phyloP scores from a whole-genome alignment of 768 basidiomycete genomes.

The Serendipita sp. region DNA sequence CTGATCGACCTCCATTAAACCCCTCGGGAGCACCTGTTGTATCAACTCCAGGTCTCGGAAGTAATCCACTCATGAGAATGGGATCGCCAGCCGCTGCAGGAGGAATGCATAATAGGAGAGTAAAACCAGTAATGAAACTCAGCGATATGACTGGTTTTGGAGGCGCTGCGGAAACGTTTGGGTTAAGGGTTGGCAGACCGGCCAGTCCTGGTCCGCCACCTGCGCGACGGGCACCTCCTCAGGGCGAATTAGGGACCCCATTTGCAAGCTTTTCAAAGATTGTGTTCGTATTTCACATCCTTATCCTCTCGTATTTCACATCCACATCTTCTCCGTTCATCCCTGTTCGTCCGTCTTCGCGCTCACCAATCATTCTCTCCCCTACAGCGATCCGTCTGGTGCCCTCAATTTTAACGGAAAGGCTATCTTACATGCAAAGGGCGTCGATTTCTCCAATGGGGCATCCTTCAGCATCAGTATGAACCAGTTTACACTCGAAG shows the following conservation, averaged over 20 bases:
- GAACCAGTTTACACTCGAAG: slow-evolving; percentile 77
- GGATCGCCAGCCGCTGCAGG: slow-evolving; percentile 19
- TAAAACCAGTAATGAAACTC: slow-evolving; percentile 43
- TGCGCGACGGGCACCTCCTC: slow-evolving; percentile 9
- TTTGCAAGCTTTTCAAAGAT: slow-evolving; percentile 90
- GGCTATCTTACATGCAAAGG: slow-evolving; percentile 78
- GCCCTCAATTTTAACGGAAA: slow-evolving; percentile 86
- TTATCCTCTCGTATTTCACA: slow-evolving; percentile 8
- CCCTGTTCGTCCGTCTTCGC: slow-evolving; percentile 5
- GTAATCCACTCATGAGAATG: slow-evolving; percentile 11
- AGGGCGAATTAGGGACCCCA: slow-evolving; percentile 44
- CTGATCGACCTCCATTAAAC: slow-evolving; percentile 12
- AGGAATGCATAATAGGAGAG: slow-evolving; percentile 28
- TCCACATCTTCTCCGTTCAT: slow-evolving; percentile 4
- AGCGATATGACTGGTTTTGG: slow-evolving; percentile 38
- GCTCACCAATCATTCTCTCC: not conserved
- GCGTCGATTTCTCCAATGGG: slow-evolving; percentile 81
- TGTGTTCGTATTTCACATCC: slow-evolving; percentile 43
- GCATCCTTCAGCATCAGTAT: slow-evolving; percentile 88
- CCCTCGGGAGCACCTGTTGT: not conserved
- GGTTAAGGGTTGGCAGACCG: slow-evolving; percentile 56
- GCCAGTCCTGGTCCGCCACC: slow-evolving; percentile 23
- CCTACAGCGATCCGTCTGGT: slow-evolving; percentile 84
- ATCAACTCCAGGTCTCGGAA: slow-evolving; percentile 9
- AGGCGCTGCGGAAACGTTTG: slow-evolving; percentile 46